Evolutionary conservation across 108 stramenopile species (phyloP).

Genomic region (Epithemia pelagica): DNA sequence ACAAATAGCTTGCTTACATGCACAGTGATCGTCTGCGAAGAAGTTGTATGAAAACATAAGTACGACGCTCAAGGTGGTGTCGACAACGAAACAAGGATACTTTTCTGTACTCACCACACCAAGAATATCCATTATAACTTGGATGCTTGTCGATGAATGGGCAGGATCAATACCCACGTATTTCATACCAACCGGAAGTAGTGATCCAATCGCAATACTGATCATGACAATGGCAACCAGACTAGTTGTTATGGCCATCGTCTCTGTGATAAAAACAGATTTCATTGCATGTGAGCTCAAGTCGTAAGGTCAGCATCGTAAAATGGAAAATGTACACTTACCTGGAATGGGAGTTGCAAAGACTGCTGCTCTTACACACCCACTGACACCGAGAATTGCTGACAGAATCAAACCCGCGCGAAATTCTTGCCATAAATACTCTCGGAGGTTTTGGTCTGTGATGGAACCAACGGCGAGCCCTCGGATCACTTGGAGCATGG

Average conservation of each 20-base stretch:
- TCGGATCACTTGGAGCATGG: constrained; percentile 56
- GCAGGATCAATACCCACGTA: constrained; percentile 81
- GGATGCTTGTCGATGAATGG: constrained; percentile 76
- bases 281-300: too few species aligned
- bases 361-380: constrained; percentile 57
- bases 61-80: too few species aligned
- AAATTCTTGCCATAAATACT: constrained; percentile 48
- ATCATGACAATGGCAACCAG: constrained; percentile 74
- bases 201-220: constrained; percentile 67
- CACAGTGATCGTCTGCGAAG: background rate
- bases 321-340: background rate
- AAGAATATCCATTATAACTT: constrained; percentile 90
- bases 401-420: constrained; percentile 56
- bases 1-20: background rate
- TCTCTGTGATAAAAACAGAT: constrained; percentile 30
- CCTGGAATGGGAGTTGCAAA: constrained; percentile 42
- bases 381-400: constrained; percentile 51
- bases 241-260: constrained; percentile 69
- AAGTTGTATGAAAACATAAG: too few species aligned
- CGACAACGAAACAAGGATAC: background rate
- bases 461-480: constrained; percentile 70
- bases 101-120: constrained; percentile 60
- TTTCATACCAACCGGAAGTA: constrained; percentile 70
- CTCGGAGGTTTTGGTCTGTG: constrained; percentile 29
- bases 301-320: too few species aligned